Evolutionary conservation across 1,139 yeast species (phyloP).

Genomic region (Kodamaea alishanica): DNA sequence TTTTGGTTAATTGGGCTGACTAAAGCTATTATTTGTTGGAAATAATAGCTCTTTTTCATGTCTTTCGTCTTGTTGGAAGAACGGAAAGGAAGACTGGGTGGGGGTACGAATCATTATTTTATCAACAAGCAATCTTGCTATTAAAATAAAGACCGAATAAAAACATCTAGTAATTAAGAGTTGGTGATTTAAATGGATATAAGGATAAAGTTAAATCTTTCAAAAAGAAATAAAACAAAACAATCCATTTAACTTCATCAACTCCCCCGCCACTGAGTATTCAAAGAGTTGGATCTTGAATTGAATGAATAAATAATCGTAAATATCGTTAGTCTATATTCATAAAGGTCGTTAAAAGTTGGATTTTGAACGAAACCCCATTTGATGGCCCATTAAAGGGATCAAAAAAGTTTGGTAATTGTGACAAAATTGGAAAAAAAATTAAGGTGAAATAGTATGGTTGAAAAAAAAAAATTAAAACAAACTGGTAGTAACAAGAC

Average conservation of each 20-base stretch:
- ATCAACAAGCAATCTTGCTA: neutral
- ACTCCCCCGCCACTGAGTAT: slow-evolving; percentile 10
- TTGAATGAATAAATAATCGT: slow-evolving; percentile 16
- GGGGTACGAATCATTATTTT: slow-evolving; percentile 3
- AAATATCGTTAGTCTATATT: slow-evolving; percentile 15
- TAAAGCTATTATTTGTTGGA: slow-evolving; percentile 14
- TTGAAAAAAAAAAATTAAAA: slow-evolving; percentile 1
- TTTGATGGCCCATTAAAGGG: slow-evolving; percentile 10
- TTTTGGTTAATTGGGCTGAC: slow-evolving; percentile 4
- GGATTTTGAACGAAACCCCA: slow-evolving; percentile 31
- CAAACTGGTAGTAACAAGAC: slow-evolving; percentile 1
- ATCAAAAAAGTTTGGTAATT: slow-evolving; percentile 6
- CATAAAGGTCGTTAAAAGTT: slow-evolving; percentile 34
- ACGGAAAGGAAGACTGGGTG: slow-evolving; percentile 16
- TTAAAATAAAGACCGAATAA: neutral
- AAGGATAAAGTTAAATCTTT: slow-evolving; percentile 1
- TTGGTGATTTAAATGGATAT: neutral
- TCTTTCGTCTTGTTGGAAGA: slow-evolving; percentile 18
- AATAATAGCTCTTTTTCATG: slow-evolving; percentile 14
- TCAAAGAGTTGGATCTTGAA: slow-evolving; percentile 36
- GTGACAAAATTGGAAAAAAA: slow-evolving; percentile 2
- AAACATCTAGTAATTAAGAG: neutral
- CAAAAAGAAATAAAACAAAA: slow-evolving; percentile 5
- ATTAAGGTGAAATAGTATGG: neutral
- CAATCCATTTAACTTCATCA: slow-evolving; percentile 2